Conservation (phyloP, 1,139 yeast species). For the Debaryomyces robertsiae region DNA sequence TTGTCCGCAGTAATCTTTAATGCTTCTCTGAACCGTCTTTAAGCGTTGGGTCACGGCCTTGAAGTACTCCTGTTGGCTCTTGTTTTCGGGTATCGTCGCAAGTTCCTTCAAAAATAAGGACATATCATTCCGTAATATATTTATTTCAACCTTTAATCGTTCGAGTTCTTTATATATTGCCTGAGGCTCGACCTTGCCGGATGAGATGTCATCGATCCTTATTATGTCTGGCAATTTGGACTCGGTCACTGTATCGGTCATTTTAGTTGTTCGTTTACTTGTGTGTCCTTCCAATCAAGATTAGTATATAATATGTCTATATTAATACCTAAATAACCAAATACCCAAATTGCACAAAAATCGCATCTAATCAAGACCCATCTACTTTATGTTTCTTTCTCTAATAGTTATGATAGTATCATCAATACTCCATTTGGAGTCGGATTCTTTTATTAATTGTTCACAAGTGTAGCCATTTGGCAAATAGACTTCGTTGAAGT, state of each 20-base stretch:
- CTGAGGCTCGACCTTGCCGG: conserved; percentile 44
- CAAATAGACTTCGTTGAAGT: conserved; percentile 24
- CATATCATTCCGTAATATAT: conserved; percentile 48
- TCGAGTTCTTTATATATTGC: conserved; percentile 44
- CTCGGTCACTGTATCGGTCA: conserved; percentile 11
- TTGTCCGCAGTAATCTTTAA: conserved; percentile 45
- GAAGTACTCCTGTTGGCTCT: conserved; percentile 43
- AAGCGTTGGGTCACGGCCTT: conserved; percentile 31
- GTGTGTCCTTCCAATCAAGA: no score
- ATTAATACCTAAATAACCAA: not conserved
- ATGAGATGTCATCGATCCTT: conserved; percentile 50
- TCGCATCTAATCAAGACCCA: not conserved
- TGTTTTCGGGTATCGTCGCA: conserved; percentile 39
- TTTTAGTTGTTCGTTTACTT: not conserved
- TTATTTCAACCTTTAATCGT: conserved; percentile 45
- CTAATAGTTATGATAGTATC: conserved; percentile 27
- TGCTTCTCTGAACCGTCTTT: conserved; percentile 38
- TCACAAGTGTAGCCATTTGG: conserved; percentile 31
- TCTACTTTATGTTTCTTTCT: conserved; percentile 17
- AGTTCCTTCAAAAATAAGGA: conserved; percentile 40
- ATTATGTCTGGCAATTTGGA: conserved; percentile 37
- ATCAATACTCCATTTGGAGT: conserved; percentile 31
- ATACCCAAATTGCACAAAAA: not conserved
- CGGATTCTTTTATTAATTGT: conserved; percentile 22
- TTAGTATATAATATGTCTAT: not conserved